Evolutionary conservation across 805 yeast species (phyloP).

Genomic region (Saccharomycopsis babjevae): DNA sequence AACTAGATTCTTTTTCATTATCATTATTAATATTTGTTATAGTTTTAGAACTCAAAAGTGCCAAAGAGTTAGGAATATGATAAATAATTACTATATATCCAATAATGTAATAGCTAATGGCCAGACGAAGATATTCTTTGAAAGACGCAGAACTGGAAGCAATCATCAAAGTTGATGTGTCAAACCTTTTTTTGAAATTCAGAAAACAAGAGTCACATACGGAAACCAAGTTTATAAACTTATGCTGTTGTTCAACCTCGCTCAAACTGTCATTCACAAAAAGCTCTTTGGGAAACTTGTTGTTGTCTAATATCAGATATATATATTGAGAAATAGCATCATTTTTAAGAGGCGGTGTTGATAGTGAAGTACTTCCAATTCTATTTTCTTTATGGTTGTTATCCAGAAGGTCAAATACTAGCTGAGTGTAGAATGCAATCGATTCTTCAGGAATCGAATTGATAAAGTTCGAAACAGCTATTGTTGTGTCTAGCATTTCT

Average conservation of each 20-base stretch:
- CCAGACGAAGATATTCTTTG: constrained; percentile 5
- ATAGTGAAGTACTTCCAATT: background rate
- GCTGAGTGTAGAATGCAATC: constrained; percentile 12
- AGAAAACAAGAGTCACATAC: constrained; percentile 9
- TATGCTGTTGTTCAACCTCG: background rate
- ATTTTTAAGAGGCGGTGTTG: constrained; percentile 1
- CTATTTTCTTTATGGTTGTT: background rate
- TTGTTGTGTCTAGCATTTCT: constrained; percentile 1
- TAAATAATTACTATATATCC: constrained; percentile 14
- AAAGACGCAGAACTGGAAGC: constrained; percentile 2
- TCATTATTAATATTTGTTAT: background rate
- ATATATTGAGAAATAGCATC: constrained; percentile 15
- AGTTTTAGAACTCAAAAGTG: constrained; percentile 1
- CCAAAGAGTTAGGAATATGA: constrained; percentile 13
- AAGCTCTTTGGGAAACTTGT: background rate
- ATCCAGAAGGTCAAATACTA: constrained; percentile 6
- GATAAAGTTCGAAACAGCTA: constrained; percentile 9
- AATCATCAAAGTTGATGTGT: background rate
- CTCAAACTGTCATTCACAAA: background rate
- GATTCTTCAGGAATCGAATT: constrained; percentile 15
- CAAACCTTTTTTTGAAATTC: constrained; percentile 6
- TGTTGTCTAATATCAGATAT: background rate
- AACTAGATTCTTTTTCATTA: constrained; percentile 9
- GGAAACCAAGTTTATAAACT: constrained; percentile 1
- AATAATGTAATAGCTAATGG: constrained; percentile 14